These are phyloP conservation scores for Aspergillus cavernicola DNA, from an alignment of 495 filamentous ascomycete genomes.

Conservation along the genomic window DNA sequence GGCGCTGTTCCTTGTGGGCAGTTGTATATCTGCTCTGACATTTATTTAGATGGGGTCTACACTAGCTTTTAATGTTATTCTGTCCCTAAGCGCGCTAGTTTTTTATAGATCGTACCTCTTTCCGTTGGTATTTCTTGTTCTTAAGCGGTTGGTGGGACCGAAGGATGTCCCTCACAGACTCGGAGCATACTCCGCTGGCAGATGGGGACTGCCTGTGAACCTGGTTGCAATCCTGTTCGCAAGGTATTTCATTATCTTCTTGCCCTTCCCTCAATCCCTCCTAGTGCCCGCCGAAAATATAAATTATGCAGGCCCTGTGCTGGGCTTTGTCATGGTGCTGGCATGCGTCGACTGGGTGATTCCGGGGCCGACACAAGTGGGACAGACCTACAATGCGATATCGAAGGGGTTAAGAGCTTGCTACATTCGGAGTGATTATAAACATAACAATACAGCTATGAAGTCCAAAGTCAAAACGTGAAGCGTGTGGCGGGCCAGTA, in stretches of 20 bases:
- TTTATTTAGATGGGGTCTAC: slow-evolving; percentile 49
- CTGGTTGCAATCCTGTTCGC: slow-evolving; percentile 36
- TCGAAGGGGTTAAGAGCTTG: slow-evolving; percentile 9
- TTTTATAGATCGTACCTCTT: slow-evolving; percentile 50
- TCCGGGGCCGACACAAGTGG: slow-evolving; percentile 34
- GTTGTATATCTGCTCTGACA: slow-evolving; percentile 33
- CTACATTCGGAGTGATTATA: too few species aligned
- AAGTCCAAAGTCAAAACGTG: too few species aligned
- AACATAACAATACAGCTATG: too few species aligned
- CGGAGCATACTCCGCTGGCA: too few species aligned
- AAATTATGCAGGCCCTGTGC: slow-evolving; percentile 46
- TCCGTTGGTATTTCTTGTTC: slow-evolving; percentile 42
- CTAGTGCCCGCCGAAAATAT: slow-evolving; percentile 42
- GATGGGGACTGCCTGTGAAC: slow-evolving; percentile 39
- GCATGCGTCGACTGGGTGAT: slow-evolving; percentile 37
- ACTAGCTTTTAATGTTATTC: slow-evolving; percentile 46
- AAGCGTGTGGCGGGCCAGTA: too few species aligned
- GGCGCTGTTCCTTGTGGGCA: slow-evolving; percentile 38
- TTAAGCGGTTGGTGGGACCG: slow-evolving; percentile 22
- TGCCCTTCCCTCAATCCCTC: slow-evolving; percentile 40
- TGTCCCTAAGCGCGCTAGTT: slow-evolving; percentile 44
- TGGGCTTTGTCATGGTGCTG: slow-evolving; percentile 37
- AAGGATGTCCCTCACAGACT: slow-evolving; percentile 24
- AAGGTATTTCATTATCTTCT: slow-evolving; percentile 39
- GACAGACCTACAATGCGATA: slow-evolving; percentile 26